Evolutionary conservation across 2,329 filamentous ascomycete genomes (phyloP).

Genomic region (Zelopaecilomyces penicillatus): DNA sequence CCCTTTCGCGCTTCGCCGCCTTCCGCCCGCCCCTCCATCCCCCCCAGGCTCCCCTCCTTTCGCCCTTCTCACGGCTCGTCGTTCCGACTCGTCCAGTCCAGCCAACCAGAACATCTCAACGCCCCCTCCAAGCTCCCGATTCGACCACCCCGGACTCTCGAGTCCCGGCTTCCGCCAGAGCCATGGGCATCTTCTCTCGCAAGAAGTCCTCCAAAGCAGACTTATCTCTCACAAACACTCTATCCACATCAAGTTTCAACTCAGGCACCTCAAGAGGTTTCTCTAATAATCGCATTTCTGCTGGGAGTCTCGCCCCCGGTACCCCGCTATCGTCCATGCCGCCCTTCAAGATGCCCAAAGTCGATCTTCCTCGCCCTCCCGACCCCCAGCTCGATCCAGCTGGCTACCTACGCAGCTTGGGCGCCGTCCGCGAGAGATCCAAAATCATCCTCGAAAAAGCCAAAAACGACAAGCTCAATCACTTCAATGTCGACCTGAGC

Average conservation of each 20-base stretch:
- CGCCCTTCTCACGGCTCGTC: background rate
- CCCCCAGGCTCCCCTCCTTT: background rate
- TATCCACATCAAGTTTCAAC: constrained; percentile 43
- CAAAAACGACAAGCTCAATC: constrained; percentile 64
- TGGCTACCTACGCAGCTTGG: constrained; percentile 82
- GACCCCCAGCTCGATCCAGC: constrained; percentile 83
- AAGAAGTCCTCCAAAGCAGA: constrained; percentile 40
- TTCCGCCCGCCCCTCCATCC: constrained; percentile 2
- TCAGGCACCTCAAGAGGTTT: constrained; percentile 41
- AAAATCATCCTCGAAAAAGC: constrained; percentile 69
- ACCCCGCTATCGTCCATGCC: constrained; percentile 46
- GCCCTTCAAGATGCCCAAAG: constrained; percentile 54
- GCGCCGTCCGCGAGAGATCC: constrained; percentile 75
- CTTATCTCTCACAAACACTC: constrained; percentile 33
- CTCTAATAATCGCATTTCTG: constrained; percentile 41
- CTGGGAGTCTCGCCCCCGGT: constrained; percentile 35
- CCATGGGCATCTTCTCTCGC: constrained; percentile 50
- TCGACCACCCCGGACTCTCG: no score
- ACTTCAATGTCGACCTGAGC: constrained; percentile 81
- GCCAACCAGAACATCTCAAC: background rate
- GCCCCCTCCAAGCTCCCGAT: background rate
- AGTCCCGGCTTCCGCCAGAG: background rate
- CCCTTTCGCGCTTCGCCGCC: background rate
- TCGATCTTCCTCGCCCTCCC: constrained; percentile 74
- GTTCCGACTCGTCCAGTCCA: background rate